Evolutionary conservation across 2,329 filamentous ascomycete genomes (phyloP).

Genomic region (Akanthomyces dipterigenus): DNA sequence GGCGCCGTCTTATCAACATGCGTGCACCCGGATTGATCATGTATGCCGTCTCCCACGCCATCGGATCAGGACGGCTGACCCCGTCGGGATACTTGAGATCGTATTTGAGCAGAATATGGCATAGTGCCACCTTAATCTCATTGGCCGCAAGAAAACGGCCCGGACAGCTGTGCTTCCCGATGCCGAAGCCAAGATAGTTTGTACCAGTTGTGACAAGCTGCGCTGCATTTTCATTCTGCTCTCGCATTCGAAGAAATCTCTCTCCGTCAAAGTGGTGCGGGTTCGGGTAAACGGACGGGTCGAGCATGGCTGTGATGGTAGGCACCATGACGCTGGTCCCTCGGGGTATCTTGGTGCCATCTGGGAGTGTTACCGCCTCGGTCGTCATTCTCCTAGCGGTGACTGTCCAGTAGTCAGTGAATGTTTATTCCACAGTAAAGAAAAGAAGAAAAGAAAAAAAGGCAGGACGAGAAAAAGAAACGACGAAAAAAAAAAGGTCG

Average conservation of each 20-base stretch:
- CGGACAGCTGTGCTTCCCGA: not conserved
- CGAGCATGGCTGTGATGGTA: not conserved
- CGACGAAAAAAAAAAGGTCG: not conserved
- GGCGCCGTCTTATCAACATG: not conserved
- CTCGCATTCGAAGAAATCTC: constrained; percentile 3
- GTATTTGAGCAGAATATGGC: not conserved
- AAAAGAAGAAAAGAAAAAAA: not conserved
- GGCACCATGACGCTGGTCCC: not conserved
- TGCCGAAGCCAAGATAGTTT: not conserved
- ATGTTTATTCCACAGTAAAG: not conserved
- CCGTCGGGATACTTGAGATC: not conserved
- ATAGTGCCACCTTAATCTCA: not conserved
- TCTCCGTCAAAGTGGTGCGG: constrained; percentile 3
- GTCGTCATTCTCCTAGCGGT: not conserved
- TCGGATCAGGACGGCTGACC: not conserved
- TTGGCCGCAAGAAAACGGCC: not conserved
- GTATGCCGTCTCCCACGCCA: not conserved
- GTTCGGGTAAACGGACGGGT: not conserved
- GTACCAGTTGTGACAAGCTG: not conserved
- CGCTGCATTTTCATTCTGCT: not conserved
- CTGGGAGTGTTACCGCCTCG: not conserved
- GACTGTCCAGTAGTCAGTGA: not conserved
- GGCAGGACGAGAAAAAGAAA: not conserved
- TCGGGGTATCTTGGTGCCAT: not conserved
- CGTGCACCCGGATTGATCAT: not conserved